phyloP scores from a whole-genome alignment of 495 filamentous ascomycete species.

The Lepraria neglecta region DNA sequence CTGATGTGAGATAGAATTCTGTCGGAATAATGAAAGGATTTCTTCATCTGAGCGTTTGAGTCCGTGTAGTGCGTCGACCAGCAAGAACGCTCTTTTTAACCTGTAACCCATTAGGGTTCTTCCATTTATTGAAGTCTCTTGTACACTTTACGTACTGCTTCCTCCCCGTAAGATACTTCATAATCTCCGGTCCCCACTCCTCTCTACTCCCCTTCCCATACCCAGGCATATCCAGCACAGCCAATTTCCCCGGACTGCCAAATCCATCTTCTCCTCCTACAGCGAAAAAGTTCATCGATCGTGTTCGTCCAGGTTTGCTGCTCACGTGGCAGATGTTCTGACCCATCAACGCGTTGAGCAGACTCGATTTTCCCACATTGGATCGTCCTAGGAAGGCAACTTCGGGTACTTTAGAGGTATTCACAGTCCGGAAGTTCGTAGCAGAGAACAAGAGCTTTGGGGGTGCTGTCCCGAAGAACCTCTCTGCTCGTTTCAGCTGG shows the following conservation, averaged over 20 bases:
- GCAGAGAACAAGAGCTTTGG: conserved; percentile 66
- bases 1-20: conserved; percentile 60
- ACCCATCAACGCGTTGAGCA: conserved; percentile 76
- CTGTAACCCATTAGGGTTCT: conserved; percentile 26
- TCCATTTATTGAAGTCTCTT: background rate
- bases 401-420: conserved; percentile 41
- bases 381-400: conserved; percentile 76
- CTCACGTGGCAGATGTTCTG: conserved; percentile 56
- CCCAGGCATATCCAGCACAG: conserved; percentile 86
- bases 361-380: conserved; percentile 86
- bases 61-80: conserved; percentile 78
- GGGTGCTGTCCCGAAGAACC: conserved; percentile 54
- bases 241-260: conserved; percentile 53
- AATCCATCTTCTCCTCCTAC: conserved; percentile 54
- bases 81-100: conserved; percentile 70
- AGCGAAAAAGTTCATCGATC: conserved; percentile 77
- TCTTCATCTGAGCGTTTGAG: conserved; percentile 65
- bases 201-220: conserved; percentile 72
- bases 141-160: conserved; percentile 44
- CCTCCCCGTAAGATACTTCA: conserved; percentile 70
- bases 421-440: conserved; percentile 62
- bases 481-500: conserved; percentile 51
- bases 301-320: conserved; percentile 68
- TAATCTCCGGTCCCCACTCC: conserved; percentile 80
- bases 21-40: conserved; percentile 58